A percentile compares a stretch with the other conserved stretches of the same genome.
Evolutionary conservation across 108 stramenopile species (phyloP).

Genomic region (Seminavis robusta): DNA sequence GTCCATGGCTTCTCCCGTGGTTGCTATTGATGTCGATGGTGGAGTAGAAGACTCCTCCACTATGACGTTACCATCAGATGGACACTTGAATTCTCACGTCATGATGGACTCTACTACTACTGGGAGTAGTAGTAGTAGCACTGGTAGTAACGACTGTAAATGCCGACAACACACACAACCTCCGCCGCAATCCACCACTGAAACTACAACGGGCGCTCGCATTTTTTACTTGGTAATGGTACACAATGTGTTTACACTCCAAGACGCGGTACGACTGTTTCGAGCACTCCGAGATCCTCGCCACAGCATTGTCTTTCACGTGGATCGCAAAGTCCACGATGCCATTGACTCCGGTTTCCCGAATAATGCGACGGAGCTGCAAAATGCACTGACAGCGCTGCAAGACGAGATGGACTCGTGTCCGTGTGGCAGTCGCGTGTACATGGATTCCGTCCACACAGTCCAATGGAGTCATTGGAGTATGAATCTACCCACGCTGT

Average conservation of each 20-base stretch:
- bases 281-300: conserved; percentile 62
- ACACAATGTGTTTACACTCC: conserved; percentile 75
- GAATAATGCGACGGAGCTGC: background rate
- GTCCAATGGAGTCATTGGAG: conserved; percentile 80
- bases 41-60: too few species aligned
- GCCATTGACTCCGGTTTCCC: too few species aligned
- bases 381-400: conserved; percentile 14
- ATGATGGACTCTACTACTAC: too few species aligned
- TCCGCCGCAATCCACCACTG: background rate
- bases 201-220: conserved; percentile 17
- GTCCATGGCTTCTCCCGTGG: too few species aligned
- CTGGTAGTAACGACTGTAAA: too few species aligned
- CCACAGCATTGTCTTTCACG: conserved; percentile 72
- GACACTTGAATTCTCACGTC: too few species aligned
- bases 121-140: too few species aligned
- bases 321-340: conserved; percentile 60
- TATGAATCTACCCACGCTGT: conserved; percentile 84
- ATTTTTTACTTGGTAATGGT: conserved; percentile 79
- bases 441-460: conserved; percentile 33
- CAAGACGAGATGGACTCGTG: conserved; percentile 43
- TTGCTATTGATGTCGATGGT: too few species aligned
- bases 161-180: too few species aligned
- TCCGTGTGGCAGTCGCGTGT: conserved; percentile 40
- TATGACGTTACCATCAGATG: too few species aligned
- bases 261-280: conserved; percentile 62